Evolutionary conservation across 2,329 filamentous ascomycete genomes (phyloP), one percentile per base, ranked within the genome.

Genomic region (Proliferodiscus dingleyae): DNA sequence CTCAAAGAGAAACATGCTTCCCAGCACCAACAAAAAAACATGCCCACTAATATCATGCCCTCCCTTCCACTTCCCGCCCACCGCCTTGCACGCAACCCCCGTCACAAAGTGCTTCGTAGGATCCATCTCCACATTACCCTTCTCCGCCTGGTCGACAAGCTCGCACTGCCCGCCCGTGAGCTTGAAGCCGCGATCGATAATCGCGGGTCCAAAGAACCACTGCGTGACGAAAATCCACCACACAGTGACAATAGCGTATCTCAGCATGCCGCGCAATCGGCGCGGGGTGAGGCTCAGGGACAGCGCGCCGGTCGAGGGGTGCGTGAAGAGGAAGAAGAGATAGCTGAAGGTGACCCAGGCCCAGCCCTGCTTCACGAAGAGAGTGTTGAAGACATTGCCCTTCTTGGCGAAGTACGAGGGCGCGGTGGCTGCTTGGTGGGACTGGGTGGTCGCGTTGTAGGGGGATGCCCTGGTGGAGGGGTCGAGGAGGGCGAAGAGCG

Each of bases 311-410:
- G 73, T 70, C 19, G 70, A 69, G 2, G 85, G 80, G 61, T 95
- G 85, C 19, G 81, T 82, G 33, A 82, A 65, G 5, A 87, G 65
- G 50, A 95, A 88, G 13, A 78, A 66, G 26, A 77, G 67, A 60
- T 95, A 90, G 1, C 87, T 83, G 8, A 79, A 63, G 0, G 87
- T 89, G 23, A 88, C 82, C 93, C 93, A 98, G 40, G 83, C 78
- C 93, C 93, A 98, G 50, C 91, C 91, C 43, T 87, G 75, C 73
- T 98, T 98, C 61, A 98, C 93, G 62, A 97, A 98, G 59, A 89
- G 78, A 37, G 86, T 67, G 64, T 98, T 98, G 77, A 97, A 86
- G 42, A 96, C 59, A 69, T 98, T 98, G 65, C 81, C 77, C 69
- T 98, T 98, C 58, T 85, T 85, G 37, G 93, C 91, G 65, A 98